Base-by-base conservation (phyloP, 2,329 filamentous ascomycete genomes). In the Arthrocladium fulminans region DNA sequence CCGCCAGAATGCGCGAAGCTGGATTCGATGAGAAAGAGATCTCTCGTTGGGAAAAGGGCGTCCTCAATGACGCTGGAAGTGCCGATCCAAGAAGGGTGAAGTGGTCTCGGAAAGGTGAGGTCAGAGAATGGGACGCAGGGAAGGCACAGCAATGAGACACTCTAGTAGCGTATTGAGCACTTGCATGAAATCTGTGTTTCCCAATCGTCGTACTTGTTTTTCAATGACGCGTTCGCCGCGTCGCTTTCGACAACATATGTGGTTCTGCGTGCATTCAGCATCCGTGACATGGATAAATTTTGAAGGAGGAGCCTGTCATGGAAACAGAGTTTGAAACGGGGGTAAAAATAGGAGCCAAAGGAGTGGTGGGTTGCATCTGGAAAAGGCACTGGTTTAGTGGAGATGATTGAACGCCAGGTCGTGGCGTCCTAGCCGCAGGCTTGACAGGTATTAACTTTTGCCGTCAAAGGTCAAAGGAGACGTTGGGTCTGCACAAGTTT, bases 21-120 rank as follows among this genome's bases (percentile, higher is more conserved):
- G 89, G 88, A 0, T 94, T 94, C 60, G 80, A 78, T 1, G 84
- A 88, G 13, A 77, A 80, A 3, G 79, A 88, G 59, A 79, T 95
- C 50, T 73, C 75, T 58, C 81, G 80, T 54, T 88, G 84, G 80
- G 74, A 79, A 61, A 73, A 77, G 47, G 69, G 73, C 30, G 23
- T 50, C 4, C 10, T 54, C n/a, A 43, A 22, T 4, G 52, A 41
- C 20, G 57, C 53, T 40, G 50, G 48, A 37, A 50, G 45, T 6
- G 79, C 77, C 23, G 78, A 81, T 56, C 76, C 88, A 1, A 76
- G 80, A 30, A 79, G 82, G 59, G 82, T 94, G 2, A 76, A 71
- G 44, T 94, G 88, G 88, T 73, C 76, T 30, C 84, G 81, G 59
- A 72, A 68, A 49, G 85, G 85, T 1, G 81, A 90, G 61, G 66